These are phyloP conservation scores for Hymenoscyphus infarciens DNA, from an alignment of 2,329 filamentous ascomycete genomes.

Conservation along the genomic window DNA sequence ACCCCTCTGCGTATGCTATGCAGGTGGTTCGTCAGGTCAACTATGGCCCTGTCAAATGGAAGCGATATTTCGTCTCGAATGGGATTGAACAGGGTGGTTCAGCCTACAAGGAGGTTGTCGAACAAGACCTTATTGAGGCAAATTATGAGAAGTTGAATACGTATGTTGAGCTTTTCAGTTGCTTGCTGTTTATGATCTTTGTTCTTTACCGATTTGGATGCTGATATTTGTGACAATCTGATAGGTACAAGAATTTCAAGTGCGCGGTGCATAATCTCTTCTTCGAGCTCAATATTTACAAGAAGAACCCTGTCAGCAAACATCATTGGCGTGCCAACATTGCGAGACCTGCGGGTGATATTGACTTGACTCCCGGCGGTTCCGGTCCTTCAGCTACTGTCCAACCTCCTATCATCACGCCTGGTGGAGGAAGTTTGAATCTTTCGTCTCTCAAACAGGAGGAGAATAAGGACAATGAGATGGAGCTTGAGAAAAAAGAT, in stretches of 20 bases:
- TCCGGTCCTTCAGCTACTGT: neutral
- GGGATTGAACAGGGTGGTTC: slow-evolving; percentile 2
- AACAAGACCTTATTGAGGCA: slow-evolving; percentile 39
- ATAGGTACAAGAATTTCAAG: slow-evolving; percentile 44
- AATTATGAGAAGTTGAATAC: slow-evolving; percentile 45
- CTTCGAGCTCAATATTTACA: slow-evolving; percentile 48
- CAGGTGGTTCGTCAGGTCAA: slow-evolving; percentile 46
- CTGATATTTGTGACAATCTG: slow-evolving; percentile 22
- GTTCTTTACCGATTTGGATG: neutral
- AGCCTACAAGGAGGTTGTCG: slow-evolving; percentile 37
- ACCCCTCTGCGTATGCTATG: slow-evolving; percentile 30
- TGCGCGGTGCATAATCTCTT: slow-evolving; percentile 44
- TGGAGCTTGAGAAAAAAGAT: no score
- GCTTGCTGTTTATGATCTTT: neutral
- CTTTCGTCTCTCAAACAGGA: neutral
- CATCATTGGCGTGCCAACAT: slow-evolving; percentile 45
- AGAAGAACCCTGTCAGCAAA: slow-evolving; percentile 43
- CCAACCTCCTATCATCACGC: neutral
- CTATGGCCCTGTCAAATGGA: slow-evolving; percentile 43
- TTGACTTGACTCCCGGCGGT: slow-evolving; percentile 35
- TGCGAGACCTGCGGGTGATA: slow-evolving; percentile 39
- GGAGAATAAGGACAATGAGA: neutral
- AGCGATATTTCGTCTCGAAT: slow-evolving; percentile 40
- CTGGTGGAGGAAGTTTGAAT: neutral
- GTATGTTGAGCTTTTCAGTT: slow-evolving; percentile 30